phyloP scores from a whole-genome alignment of 352 stramenopile genomes.

The Phytophthora aleatoria region DNA sequence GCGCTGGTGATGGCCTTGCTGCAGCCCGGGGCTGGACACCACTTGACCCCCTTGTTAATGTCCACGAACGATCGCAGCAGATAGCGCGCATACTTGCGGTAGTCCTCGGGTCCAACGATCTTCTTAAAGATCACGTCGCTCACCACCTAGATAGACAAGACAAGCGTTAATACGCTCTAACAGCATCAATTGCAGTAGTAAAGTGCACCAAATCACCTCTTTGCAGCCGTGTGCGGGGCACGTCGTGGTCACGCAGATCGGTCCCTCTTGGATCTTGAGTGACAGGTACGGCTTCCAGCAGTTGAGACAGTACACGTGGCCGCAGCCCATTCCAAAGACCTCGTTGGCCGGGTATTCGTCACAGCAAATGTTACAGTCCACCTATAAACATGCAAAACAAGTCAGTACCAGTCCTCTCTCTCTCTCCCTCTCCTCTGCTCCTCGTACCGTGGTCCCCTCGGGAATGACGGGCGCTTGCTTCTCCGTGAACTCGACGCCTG shows the following conservation, averaged over 20 bases:
- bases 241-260: constrained; percentile 92
- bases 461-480: constrained; percentile 40
- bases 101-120: constrained; percentile 69
- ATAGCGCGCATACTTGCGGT: constrained; percentile 92
- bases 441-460: constrained; percentile 43
- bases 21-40: constrained; percentile 97
- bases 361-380: constrained; percentile 95
- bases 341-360: constrained; percentile 82
- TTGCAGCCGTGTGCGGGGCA: constrained; percentile 96
- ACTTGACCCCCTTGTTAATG: constrained; percentile 97
- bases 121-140: constrained; percentile 72
- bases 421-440: not conserved
- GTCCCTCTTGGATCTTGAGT: constrained; percentile 92
- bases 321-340: constrained; percentile 95
- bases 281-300: constrained; percentile 89
- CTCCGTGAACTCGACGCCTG: constrained; percentile 66
- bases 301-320: constrained; percentile 95
- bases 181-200: not conserved
- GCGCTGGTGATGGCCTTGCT: constrained; percentile 93
- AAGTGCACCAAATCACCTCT: constrained; percentile 58
- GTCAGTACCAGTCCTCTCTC: constrained; percentile 4
- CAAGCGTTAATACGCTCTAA: not conserved
- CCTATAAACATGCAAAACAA: constrained; percentile 30
- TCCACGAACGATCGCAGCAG: constrained; percentile 98
- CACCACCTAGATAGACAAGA: constrained; percentile 48